Conservation (phyloP, 2,329 filamentous ascomycete species). For the Fulvia fulva region DNA sequence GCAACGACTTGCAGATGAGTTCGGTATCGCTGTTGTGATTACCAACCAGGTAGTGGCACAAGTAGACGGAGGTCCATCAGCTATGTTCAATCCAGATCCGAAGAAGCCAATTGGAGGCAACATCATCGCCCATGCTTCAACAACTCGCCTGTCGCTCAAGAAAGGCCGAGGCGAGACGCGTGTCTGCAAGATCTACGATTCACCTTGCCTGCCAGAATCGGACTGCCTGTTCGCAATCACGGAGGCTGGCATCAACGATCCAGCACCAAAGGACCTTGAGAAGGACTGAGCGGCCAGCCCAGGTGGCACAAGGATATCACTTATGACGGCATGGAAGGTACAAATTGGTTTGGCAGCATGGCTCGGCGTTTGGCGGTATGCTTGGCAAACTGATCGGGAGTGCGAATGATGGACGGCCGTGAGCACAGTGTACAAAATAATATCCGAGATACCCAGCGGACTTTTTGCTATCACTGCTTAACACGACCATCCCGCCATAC, state of each 20-base stretch:
- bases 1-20: constrained; percentile 71
- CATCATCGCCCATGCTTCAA: constrained; percentile 96
- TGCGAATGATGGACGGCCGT: not conserved
- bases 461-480: constrained; percentile 3
- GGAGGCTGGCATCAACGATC: constrained; percentile 94
- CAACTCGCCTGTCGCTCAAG: constrained; percentile 88
- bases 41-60: constrained; percentile 98
- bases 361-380: not conserved
- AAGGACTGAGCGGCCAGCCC: constrained; percentile 55
- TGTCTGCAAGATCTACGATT: constrained; percentile 99
- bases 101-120: constrained; percentile 99
- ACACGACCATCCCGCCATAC: not conserved
- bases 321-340: not conserved
- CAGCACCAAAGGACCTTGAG: constrained; percentile 90
- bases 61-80: constrained; percentile 89
- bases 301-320: not conserved
- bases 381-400: not conserved
- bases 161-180: constrained; percentile 93
- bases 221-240: constrained; percentile 96
- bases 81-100: constrained; percentile 99
- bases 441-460: not conserved
- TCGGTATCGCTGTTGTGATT: constrained; percentile 96
- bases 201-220: constrained; percentile 91
- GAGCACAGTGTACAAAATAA: not conserved
- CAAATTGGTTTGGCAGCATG: constrained; percentile 4